Conservation (phyloP, 352 stramenopile genomes). For the Phytophthora rubi region DNA sequence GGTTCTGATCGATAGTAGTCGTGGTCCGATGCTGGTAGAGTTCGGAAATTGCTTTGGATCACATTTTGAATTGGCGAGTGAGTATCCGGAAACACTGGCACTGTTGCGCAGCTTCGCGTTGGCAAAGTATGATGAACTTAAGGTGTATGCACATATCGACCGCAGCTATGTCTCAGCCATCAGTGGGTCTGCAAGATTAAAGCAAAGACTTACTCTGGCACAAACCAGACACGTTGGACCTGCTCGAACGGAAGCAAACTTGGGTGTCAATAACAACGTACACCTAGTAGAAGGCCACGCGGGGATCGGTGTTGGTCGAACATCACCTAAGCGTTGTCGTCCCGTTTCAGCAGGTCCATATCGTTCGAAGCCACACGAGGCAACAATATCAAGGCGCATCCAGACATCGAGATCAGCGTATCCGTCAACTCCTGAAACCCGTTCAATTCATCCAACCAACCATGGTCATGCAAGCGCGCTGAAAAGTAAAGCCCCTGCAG, state of each 20-base stretch:
- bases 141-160: conserved; percentile 75
- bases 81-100: conserved; percentile 60
- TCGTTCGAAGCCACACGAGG: conserved; percentile 43
- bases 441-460: conserved; percentile 6
- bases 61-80: conserved; percentile 64
- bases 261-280: conserved; percentile 11
- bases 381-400: conserved; percentile 40
- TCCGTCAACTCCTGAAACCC: conserved; percentile 25
- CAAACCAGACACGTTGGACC: conserved; percentile 48
- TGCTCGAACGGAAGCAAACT: conserved; percentile 17
- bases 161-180: conserved; percentile 76
- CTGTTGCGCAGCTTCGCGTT: conserved; percentile 67
- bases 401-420: conserved; percentile 66
- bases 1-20: conserved; percentile 81
- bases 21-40: conserved; percentile 80
- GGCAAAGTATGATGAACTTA: conserved; percentile 67
- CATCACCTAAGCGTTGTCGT: conserved; percentile 69
- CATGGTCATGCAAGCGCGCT: not conserved
- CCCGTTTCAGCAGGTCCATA: conserved; percentile 68
- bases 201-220: conserved; percentile 51
- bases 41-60: conserved; percentile 81
- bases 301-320: conserved; percentile 44
- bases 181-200: conserved; percentile 57
- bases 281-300: conserved; percentile 31
- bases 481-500: conserved; percentile 7